A percentile compares a stretch with the other conserved stretches of the same genome.
These are phyloP conservation scores for Ganoderma lucidum DNA, from an alignment of 1,284 basidiomycete genomes.

Conservation along the genomic window DNA sequence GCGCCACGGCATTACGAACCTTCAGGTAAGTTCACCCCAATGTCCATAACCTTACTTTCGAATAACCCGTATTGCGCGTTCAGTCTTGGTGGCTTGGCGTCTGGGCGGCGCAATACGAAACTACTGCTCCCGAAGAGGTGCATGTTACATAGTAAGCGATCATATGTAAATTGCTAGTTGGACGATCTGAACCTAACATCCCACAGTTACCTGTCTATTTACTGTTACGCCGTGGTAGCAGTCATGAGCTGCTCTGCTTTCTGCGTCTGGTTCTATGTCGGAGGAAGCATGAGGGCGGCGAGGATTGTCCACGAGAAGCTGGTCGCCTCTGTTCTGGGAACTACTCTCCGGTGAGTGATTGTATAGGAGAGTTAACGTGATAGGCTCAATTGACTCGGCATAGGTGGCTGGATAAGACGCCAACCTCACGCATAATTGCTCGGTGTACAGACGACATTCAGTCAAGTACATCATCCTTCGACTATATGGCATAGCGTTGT, in stretches of 20 bases:
- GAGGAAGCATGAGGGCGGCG: slow-evolving; percentile 59
- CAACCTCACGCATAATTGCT: slow-evolving; percentile 64
- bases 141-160: slow-evolving; percentile 31
- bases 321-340: slow-evolving; percentile 62
- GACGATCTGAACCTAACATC: slow-evolving; percentile 10
- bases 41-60: background rate
- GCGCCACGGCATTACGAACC: slow-evolving; percentile 10
- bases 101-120: slow-evolving; percentile 45
- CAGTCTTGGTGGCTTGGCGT: slow-evolving; percentile 41
- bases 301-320: slow-evolving; percentile 63
- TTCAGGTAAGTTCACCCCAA: slow-evolving; percentile 16
- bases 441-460: slow-evolving; percentile 68
- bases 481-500: background rate
- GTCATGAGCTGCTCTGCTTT: slow-evolving; percentile 39
- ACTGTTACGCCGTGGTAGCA: slow-evolving; percentile 46
- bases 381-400: slow-evolving; percentile 31
- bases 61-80: slow-evolving; percentile 28
- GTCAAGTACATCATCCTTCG: slow-evolving; percentile 41
- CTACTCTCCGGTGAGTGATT: slow-evolving; percentile 53
- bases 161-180: background rate
- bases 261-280: slow-evolving; percentile 45
- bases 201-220: slow-evolving; percentile 52
- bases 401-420: slow-evolving; percentile 64
- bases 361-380: slow-evolving; percentile 17
- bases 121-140: slow-evolving; percentile 36